Base-by-base conservation (phyloP, 768 basidiomycete species). In the Rhodosporidiobolus sp. region DNA sequence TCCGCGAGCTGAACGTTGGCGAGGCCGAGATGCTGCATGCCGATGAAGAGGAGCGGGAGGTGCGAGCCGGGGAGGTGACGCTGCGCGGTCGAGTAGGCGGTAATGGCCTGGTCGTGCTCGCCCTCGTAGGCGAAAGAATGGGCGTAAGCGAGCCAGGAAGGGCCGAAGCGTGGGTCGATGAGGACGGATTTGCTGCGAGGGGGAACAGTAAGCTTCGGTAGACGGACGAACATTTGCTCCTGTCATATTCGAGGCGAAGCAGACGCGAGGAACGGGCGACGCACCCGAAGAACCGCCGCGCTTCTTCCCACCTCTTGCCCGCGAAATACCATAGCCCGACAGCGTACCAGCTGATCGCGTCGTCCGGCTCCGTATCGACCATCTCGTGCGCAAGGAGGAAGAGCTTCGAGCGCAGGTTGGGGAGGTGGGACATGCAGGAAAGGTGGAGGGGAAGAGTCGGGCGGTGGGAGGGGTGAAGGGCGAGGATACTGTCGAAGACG, bases 91-190 rank as follows among this genome's bases (percentile, higher is more conserved):
- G 95, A 97, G 81, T 99, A 99, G 3, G 96, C 95, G 0, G 93
- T 97, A 56, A 98, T 92, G 5, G 96, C 95, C 78, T 97, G 94
- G 77, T 98, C 95, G 83, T 98, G 96, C 80, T 99, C 96, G 24
- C 94, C 94, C 80, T 99, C 96, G 76, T 91, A 84, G 4, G 95
- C 92, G 83, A 96, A 99, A 0, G 94, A 94, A 81, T 99, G 96
- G 17, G 91, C 96, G 80, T 98, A 99, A 4, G 94, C 92, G 62
- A 97, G 87, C 96, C 96, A 99, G 0, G 95, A 92, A 17, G 96
- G 94, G 0, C 88, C 92, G 80, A 96, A 96, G 8, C 95, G 87
- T 28, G 94, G 91, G 79, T 99, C 95, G 89, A 98, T 93, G 22
- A 99, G 82, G 6, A 92, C 93, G 0, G 94, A 92, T 86, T 99